These are phyloP conservation scores for Eucalyptus cloeziana DNA, from an alignment of 345 rosid genomes.

Conservation along the genomic window DNA sequence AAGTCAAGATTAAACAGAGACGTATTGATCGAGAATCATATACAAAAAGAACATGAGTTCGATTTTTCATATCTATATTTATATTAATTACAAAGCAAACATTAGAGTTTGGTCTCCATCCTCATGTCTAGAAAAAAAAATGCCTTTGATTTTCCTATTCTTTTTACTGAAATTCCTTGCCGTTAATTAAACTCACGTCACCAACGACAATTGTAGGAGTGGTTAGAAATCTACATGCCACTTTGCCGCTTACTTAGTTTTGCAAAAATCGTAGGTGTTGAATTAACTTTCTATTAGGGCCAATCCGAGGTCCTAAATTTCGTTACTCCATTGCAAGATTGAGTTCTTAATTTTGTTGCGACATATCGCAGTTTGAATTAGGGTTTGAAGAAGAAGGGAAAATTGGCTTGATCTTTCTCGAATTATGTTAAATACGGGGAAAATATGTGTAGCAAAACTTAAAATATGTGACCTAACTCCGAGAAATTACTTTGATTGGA, in stretches of 20 bases:
- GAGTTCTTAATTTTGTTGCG: too few relatives aligned
- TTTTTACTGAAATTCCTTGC: neutral
- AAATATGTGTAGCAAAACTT: rapidly evolving
- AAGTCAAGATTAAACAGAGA: neutral
- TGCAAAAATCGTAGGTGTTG: too few relatives aligned
- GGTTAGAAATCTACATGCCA: neutral
- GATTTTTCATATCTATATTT: neutral
- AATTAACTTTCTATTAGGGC: too few relatives aligned
- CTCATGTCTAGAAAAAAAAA: neutral
- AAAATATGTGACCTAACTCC: too few relatives aligned
- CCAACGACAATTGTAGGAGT: rapidly evolving
- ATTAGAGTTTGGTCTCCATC: neutral
- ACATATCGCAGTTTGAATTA: too few relatives aligned
- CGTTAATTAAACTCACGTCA: rapidly evolving
- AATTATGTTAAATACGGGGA: too few relatives aligned
- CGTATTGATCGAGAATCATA: neutral
- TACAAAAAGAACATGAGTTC: neutral
- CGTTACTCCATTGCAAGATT: too few relatives aligned
- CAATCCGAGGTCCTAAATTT: too few relatives aligned
- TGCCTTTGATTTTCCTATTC: neutral
- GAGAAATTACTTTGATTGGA: rapidly evolving
- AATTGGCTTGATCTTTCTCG: too few relatives aligned
- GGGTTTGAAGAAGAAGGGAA: too few relatives aligned
- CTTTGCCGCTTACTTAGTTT: too few relatives aligned
- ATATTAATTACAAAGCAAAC: neutral